Base-by-base conservation (phyloP, 2,329 filamentous ascomycete species). In the Furcasterigmium furcatum region DNA sequence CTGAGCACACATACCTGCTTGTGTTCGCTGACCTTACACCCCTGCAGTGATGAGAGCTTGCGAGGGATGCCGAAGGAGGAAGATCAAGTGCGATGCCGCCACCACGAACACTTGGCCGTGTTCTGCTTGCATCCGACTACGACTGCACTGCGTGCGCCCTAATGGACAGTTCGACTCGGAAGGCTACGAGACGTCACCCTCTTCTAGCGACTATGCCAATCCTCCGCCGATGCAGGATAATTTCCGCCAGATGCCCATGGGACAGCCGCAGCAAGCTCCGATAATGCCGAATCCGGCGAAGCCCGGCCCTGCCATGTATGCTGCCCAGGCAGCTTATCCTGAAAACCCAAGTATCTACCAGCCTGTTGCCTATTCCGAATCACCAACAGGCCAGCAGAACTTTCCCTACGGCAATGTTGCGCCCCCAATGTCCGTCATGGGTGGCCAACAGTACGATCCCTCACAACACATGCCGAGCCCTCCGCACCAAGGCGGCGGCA, bases 71-170 rank as follows among this genome's bases (percentile, higher is more conserved):
- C 82, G 92, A 51, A 85, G 91, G 67, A 83, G 92, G 60, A 99
- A 99, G 69, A 99, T 99, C 64, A 96, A 96, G 67, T 99, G 92
- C 70, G 94, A 97, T 71, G 91, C 92, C 43, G 92, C 92, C 18
- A 96, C 92, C 13, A 96, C 91, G 34, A 96, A 97, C 65, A 91
- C 90, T 30, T 97, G 94, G 92, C 94, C 94, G 22, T 97, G 92
- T 67, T 94, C 91, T 34, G 90, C 94, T 29, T 99, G 92, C 64
- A 87, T 91, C 51, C 83, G 92, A 41, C 74, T 97, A 51, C 97
- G 96, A 72, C 79, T 96, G 48, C 88, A 94, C 58, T 97, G 94
- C 64, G 85, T 96, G 21, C 90, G 91, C 38, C 94, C 92, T 4
- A 91, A 89, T 46, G 85, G 91, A 47, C 83, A 82, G 50, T 86